phyloP scores from a whole-genome alignment of 2,329 filamentous ascomycete genomes.

The Aspergillus sclerotialis region DNA sequence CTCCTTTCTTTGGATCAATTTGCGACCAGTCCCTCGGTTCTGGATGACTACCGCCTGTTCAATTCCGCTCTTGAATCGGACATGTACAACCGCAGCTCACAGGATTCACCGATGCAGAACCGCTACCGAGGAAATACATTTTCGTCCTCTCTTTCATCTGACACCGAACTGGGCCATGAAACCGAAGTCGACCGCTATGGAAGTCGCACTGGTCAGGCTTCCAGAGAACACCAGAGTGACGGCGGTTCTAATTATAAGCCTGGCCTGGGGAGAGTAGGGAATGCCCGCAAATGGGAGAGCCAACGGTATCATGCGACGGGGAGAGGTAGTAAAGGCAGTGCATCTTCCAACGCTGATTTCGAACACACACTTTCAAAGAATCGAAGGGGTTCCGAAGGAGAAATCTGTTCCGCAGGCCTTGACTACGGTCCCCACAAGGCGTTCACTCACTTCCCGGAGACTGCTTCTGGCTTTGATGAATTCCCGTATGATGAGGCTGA shows the following conservation, averaged over 20 bases:
- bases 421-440: conserved; percentile 35
- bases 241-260: conserved; percentile 68
- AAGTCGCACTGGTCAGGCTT: conserved; percentile 30
- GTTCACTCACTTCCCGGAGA: conserved; percentile 16
- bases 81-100: conserved; percentile 21
- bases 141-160: conserved; percentile 54
- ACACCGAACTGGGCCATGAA: conserved; percentile 41
- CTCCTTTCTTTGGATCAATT: conserved; percentile 86
- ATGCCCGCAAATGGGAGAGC: conserved; percentile 43
- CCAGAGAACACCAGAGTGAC: conserved; percentile 62
- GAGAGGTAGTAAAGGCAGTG: conserved; percentile 66
- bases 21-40: conserved; percentile 36
- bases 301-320: conserved; percentile 31
- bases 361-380: conserved; percentile 40
- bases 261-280: conserved; percentile 56
- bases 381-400: conserved; percentile 23
- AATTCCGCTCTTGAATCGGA: conserved; percentile 37
- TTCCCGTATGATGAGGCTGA: conserved; percentile 53
- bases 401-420: conserved; percentile 39
- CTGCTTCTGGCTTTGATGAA: conserved; percentile 15
- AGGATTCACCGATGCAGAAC: conserved; percentile 23
- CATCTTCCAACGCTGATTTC: conserved; percentile 71
- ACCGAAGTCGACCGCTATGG: conserved; percentile 35
- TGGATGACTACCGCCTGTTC: conserved; percentile 31
- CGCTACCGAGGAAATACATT: conserved; percentile 54